These are phyloP conservation scores for Ceratobasidium sp. DNA, from an alignment of 1,284 basidiomycete species.

Conservation along the genomic window DNA sequence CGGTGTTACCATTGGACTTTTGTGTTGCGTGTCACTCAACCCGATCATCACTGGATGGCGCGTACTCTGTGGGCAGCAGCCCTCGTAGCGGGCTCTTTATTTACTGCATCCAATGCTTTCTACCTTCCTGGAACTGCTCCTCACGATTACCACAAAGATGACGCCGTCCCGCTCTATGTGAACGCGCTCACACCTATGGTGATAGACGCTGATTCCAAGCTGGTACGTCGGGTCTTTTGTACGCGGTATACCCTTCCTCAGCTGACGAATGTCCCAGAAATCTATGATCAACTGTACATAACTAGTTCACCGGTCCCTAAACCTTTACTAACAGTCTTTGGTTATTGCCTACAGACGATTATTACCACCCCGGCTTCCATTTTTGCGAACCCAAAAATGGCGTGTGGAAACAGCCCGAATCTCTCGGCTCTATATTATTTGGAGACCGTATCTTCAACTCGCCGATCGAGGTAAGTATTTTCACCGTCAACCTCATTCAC, in stretches of 20 bases:
- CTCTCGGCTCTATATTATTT: slow-evolving; percentile 92
- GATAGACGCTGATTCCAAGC: slow-evolving; percentile 76
- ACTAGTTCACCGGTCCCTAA: slow-evolving; percentile 46
- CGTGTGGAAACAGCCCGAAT: slow-evolving; percentile 83
- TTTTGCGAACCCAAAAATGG: slow-evolving; percentile 88
- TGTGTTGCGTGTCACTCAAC: slow-evolving; percentile 31
- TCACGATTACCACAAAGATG: slow-evolving; percentile 75
- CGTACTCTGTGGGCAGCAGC: slow-evolving; percentile 36
- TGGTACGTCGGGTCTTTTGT: slow-evolving; percentile 63
- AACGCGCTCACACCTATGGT: slow-evolving; percentile 91
- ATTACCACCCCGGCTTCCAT: slow-evolving; percentile 85
- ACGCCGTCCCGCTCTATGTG: slow-evolving; percentile 81
- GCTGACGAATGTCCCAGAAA: slow-evolving; percentile 64
- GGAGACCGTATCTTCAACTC: slow-evolving; percentile 96
- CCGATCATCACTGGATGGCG: slow-evolving; percentile 29
- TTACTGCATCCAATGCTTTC: slow-evolving; percentile 61
- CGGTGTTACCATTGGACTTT: slow-evolving; percentile 3
- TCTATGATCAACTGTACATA: slow-evolving; percentile 80
- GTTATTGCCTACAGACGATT: slow-evolving; percentile 70
- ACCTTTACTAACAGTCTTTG: slow-evolving; percentile 49
- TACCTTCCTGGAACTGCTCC: slow-evolving; percentile 84
- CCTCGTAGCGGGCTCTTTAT: slow-evolving; percentile 41
- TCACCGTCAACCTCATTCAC: background rate
- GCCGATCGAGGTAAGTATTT: slow-evolving; percentile 78
- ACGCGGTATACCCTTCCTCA: slow-evolving; percentile 10